Percentiles rank a stretch among this genome's conserved stretches.
Conservation (phyloP, 2,329 filamentous ascomycete genomes). For the Trichoderma endophyticum region DNA sequence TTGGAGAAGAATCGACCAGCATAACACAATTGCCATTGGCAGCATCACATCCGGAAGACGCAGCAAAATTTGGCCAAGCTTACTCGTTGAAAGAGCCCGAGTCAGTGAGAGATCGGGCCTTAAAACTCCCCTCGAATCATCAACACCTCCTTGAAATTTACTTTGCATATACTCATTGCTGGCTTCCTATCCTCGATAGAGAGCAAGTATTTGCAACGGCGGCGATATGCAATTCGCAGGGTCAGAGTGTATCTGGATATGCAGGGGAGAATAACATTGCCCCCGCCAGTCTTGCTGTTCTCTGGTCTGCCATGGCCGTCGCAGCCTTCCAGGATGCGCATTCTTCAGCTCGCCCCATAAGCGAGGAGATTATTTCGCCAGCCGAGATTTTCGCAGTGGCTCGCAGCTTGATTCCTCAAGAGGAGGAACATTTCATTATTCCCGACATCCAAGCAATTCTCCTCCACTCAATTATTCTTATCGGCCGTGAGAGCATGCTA, state of each 20-base stretch:
- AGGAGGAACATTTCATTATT: neutral
- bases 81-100: neutral
- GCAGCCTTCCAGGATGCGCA: slow-evolving; percentile 7
- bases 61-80: neutral
- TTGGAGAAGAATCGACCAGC: neutral
- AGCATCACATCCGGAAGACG: neutral
- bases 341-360: neutral
- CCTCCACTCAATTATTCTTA: neutral
- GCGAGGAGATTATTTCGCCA: neutral
- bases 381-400: neutral
- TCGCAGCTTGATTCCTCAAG: slow-evolving; percentile 1
- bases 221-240: neutral
- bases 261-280: neutral
- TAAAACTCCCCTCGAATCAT: neutral
- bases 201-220: neutral
- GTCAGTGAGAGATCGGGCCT: neutral
- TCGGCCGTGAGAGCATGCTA: slow-evolving; percentile 3
- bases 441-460: neutral
- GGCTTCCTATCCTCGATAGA: slow-evolving; percentile 6
- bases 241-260: neutral
- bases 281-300: neutral
- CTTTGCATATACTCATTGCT: slow-evolving; percentile 12
- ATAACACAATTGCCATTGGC: neutral
- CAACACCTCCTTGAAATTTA: neutral
- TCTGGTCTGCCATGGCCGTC: slow-evolving; percentile 9